Percentiles rank a stretch among this genome's conserved stretches.
phyloP scores from a whole-genome alignment of 2,329 filamentous ascomycete species.

The Neofusicoccum parvum region DNA sequence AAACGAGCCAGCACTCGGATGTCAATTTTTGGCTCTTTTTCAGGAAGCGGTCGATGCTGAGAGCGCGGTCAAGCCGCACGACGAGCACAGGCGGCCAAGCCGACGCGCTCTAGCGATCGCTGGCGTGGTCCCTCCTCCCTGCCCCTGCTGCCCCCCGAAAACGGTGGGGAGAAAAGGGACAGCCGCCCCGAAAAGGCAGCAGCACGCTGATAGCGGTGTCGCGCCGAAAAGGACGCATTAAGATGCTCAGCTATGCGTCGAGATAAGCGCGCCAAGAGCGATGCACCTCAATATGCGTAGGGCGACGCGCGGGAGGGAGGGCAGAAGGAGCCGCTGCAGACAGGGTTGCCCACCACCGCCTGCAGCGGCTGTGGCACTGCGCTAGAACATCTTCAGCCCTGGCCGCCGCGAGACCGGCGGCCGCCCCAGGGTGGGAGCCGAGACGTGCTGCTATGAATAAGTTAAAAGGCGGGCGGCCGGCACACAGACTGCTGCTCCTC shows the following conservation, averaged over 20 bases:
- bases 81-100: conserved; percentile 1
- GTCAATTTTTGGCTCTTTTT: neutral
- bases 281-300: conserved; percentile 13
- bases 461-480: no score
- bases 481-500: conserved; percentile 16
- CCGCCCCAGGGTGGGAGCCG: neutral
- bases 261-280: conserved; percentile 14
- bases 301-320: neutral
- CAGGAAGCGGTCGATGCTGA: neutral
- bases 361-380: conserved; percentile 18
- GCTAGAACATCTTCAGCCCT: conserved; percentile 15
- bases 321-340: neutral
- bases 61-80: neutral
- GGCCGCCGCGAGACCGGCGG: conserved; percentile 2
- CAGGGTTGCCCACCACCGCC: neutral
- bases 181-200: neutral
- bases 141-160: neutral
- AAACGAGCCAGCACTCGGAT: neutral
- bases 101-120: conserved; percentile 5
- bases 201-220: neutral
- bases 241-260: conserved; percentile 4
- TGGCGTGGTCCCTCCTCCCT: neutral
- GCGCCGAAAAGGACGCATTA: conserved; percentile 2
- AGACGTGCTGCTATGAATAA: neutral
- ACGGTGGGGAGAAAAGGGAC: neutral